phyloP scores from a whole-genome alignment of 106 monocot genomes.

The Platanthera guangdongensis region DNA sequence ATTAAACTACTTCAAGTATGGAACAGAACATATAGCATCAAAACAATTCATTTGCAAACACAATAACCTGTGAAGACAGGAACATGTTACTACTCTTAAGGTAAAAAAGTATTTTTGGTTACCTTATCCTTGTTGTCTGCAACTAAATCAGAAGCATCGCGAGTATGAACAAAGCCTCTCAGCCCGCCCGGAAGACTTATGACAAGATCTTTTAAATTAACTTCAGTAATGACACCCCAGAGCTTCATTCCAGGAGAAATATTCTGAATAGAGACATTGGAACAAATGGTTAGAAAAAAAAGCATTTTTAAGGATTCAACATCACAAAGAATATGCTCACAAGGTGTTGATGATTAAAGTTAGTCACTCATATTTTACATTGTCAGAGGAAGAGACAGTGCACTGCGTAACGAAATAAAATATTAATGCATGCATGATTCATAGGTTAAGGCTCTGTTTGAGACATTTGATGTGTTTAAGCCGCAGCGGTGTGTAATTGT shows the following conservation, averaged over 20 bases:
- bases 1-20: background rate
- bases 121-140: conserved; percentile 38
- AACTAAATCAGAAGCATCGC: conserved; percentile 56
- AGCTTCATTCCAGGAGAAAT: conserved; percentile 81
- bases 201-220: conserved; percentile 80
- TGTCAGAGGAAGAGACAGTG: background rate
- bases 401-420: background rate
- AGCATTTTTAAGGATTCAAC: background rate
- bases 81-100: background rate
- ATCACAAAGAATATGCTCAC: background rate
- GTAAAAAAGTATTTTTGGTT: background rate
- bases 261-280: conserved; percentile 33
- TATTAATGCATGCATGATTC: background rate
- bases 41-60: background rate
- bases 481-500: too few species aligned
- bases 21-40: background rate
- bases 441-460: background rate
- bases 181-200: conserved; percentile 89
- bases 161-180: conserved; percentile 75
- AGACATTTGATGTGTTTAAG: too few species aligned
- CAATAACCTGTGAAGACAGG: background rate
- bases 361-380: background rate
- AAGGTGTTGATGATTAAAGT: background rate
- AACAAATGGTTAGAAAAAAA: background rate
- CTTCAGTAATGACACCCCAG: conserved; percentile 76